phyloP scores from a whole-genome alignment of 2,329 filamentous ascomycete species.

The Aspergillus intermedius region DNA sequence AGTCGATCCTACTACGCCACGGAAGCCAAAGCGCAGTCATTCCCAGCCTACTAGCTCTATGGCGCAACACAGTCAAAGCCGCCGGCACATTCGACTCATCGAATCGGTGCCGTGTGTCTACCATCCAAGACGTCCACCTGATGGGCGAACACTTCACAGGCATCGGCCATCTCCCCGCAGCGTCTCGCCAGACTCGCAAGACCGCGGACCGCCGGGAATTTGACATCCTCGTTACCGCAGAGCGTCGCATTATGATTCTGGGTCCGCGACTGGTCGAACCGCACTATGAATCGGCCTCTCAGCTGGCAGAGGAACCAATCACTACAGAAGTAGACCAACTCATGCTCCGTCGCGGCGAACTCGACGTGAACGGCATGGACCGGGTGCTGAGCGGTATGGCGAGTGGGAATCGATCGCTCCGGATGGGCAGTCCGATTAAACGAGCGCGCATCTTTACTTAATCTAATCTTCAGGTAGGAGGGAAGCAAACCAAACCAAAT shows the following conservation, averaged over 20 bases:
- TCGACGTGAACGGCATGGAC: slow-evolving; percentile 45
- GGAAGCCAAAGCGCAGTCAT: slow-evolving; percentile 36
- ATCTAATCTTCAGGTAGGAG: slow-evolving; percentile 1
- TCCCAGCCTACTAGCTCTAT: slow-evolving; percentile 38
- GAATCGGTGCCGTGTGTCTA: slow-evolving; percentile 31
- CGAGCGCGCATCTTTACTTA: slow-evolving; percentile 30
- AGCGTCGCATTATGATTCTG: slow-evolving; percentile 36
- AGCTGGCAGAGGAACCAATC: slow-evolving; percentile 10
- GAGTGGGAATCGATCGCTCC: slow-evolving; percentile 20
- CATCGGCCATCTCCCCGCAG: slow-evolving; percentile 30
- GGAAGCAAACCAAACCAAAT: not conserved
- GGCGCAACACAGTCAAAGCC: slow-evolving; percentile 36
- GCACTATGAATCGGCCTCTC: slow-evolving; percentile 9
- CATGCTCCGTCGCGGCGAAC: slow-evolving; percentile 36
- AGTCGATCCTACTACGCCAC: slow-evolving; percentile 40
- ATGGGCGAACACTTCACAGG: slow-evolving; percentile 37
- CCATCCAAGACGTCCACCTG: slow-evolving; percentile 33
- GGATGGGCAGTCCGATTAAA: slow-evolving; percentile 32
- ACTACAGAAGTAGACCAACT: slow-evolving; percentile 32
- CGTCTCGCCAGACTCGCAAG: slow-evolving; percentile 16
- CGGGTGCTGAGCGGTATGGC: slow-evolving; percentile 40
- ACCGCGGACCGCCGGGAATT: slow-evolving; percentile 17
- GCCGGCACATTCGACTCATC: slow-evolving; percentile 35
- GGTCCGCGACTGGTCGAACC: slow-evolving; percentile 24
- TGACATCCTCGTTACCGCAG: slow-evolving; percentile 36